Base-by-base conservation (phyloP, 2,329 filamentous ascomycete species). In the Plenodomus biglobosus region DNA sequence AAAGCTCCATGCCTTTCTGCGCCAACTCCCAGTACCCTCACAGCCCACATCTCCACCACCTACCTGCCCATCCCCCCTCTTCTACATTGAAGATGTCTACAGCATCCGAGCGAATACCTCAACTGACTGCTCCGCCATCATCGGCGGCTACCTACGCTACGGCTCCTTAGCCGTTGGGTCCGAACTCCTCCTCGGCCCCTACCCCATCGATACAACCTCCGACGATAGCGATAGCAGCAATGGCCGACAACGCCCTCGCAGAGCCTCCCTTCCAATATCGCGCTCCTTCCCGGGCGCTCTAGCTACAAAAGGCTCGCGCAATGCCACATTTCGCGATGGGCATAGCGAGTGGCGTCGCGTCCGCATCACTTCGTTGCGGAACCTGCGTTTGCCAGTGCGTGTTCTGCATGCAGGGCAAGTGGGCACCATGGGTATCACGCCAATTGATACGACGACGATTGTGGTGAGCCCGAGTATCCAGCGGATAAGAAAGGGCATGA, bases 41-140 rank as follows among this genome's bases (percentile, higher is more conserved):
- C 35, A 57, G 2, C 16, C 35, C 19, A 34, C 48, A 3, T 47
- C 19, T 27, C 40, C 86, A 6, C 73, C 78, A 1, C 61, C 53
- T 11, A 44, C 36, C 15, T 39, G 52, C 18, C 82, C 84, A 1
- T 75, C 76, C 3, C 82, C 82, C 27, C 74, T 96, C 1, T 97
- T 97, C 64, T 88, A 96, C 64, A 82, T 97, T 19, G 92, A 97
- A 66, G 92, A 96, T 59, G 85, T 91, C 1, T 97, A 95, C 69
- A 88, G 82, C 48, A 50, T 61, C 1, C 53, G 56, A 8, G 81
- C 92, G 13, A 82, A 51, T 21, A 42, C 54, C 17, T 54, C 58
- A 1, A 42, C 47, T 2, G 57, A 59, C 24, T 43, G 45, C 11
- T 48, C 59, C 10, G 61, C 84, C n/a, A 88, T 99, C 13, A 80